phyloP scores from a whole-genome alignment of 108 stramenopile species.

The Parietichytrium sp. region DNA sequence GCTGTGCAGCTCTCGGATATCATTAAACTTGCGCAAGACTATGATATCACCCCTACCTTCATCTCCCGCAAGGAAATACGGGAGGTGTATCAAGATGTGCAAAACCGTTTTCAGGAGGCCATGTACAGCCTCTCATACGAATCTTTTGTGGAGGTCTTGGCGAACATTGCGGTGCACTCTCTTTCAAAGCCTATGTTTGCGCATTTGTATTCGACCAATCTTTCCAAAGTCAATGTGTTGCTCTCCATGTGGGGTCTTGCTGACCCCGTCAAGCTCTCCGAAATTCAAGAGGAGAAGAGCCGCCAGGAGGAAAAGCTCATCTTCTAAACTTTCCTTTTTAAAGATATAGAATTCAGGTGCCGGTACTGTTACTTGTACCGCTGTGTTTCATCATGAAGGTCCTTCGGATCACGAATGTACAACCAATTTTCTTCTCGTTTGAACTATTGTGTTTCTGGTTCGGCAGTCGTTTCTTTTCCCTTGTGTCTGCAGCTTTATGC shows the following conservation, averaged over 20 bases:
- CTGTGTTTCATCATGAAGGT: no score
- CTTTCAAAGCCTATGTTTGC: constrained; percentile 38
- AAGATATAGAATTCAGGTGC: no score
- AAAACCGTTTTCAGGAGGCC: not conserved
- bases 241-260: constrained; percentile 29
- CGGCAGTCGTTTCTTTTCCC: no score
- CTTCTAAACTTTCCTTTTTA: no score
- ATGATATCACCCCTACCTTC: constrained; percentile 19
- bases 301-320: no score
- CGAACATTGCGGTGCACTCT: constrained; percentile 8
- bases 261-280: constrained; percentile 31
- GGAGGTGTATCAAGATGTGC: constrained; percentile 3
- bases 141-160: constrained; percentile 11
- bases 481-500: no score
- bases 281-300: constrained; percentile 20
- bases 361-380: no score
- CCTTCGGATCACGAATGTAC: no score
- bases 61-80: constrained; percentile 35
- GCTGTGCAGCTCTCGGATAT: constrained; percentile 18
- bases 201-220: constrained; percentile 5
- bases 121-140: constrained; percentile 1
- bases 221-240: constrained; percentile 34
- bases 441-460: no score
- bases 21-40: constrained; percentile 4
- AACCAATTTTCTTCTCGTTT: no score